Evolutionary conservation across 371 early-diverging fungal species (phyloP), one percentile per base, ranked within the genome.

Genomic region (Scutellospora calospora): DNA sequence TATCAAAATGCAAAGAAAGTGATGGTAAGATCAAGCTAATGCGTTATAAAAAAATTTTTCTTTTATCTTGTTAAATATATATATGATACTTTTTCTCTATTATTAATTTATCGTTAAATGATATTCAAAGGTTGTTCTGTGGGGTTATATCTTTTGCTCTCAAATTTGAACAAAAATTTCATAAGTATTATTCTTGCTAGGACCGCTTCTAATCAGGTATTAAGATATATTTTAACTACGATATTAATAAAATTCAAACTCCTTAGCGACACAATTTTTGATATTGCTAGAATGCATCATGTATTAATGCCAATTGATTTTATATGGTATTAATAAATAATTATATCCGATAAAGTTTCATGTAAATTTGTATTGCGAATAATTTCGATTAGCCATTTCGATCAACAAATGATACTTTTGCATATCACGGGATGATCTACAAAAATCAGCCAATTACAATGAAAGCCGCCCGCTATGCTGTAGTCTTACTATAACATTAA

Each of bases 121-220:
- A 54, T 22, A 20, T 35, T 52, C 27, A 33, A 75, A 86, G 86
- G 83, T 11, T 82, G 80, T 79, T 82, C 86, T 6, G 68, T 81
- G 27, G 86, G 83, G 0, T 83, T 83, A 29, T 81, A 81, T 6
- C 84, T 84, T 72, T 75, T 86, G 33, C 81, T 86, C n/a, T 83
- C 84, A 11, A 81, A 79, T 5, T 59, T 86, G 18, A 81, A 82
- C 1, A 57, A 82, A 20, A 80, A 84, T n/a, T 88, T 87, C 33
- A 89, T 89, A 69, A 88, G 88, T 55, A 82, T 80, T 5, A 82
- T 89, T 25, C 87, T 83, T 76, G 79, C 87, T 33, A 79, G 85
- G 49, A 62, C 83, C 0, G 82, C 80, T 16, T 84, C 85, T 16
- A 83, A 82, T 20, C 72, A 82, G 74, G 86, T 82, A 16, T 25